phyloP scores from a whole-genome alignment of 805 yeast species.

The Kockiozyma suomiensis region DNA sequence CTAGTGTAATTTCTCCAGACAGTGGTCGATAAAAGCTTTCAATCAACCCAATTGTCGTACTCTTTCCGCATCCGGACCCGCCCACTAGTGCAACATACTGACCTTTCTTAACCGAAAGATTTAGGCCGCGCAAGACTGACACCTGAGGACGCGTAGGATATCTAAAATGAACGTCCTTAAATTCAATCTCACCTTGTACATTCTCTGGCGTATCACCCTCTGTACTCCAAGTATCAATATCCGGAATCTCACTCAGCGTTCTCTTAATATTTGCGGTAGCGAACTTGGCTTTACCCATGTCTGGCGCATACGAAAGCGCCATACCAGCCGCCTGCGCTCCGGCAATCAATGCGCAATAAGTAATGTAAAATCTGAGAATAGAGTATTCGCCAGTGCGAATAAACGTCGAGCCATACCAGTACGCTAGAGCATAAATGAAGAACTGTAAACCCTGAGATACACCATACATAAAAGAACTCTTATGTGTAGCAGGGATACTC shows the following conservation, averaged over 20 bases:
- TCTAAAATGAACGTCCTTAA: conserved; percentile 46
- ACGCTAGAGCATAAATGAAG: conserved; percentile 47
- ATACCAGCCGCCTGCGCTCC: conserved; percentile 50
- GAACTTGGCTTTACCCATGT: conserved; percentile 48
- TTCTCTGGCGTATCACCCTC: conserved; percentile 36
- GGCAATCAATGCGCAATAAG: conserved; percentile 45
- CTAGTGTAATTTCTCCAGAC: conserved; percentile 53
- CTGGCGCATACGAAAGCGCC: conserved; percentile 48
- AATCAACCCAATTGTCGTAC: conserved; percentile 58
- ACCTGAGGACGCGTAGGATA: conserved; percentile 41
- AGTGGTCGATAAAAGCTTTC: conserved; percentile 57
- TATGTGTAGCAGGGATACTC: conserved; percentile 11
- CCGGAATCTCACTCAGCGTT: conserved; percentile 42
- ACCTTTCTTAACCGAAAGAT: conserved; percentile 52
- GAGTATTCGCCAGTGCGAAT: conserved; percentile 40
- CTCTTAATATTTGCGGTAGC: conserved; percentile 44
- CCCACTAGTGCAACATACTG: conserved; percentile 69
- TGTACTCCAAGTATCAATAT: conserved; percentile 42
- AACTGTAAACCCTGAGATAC: conserved; percentile 46
- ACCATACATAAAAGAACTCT: conserved; percentile 41
- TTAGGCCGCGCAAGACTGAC: conserved; percentile 55
- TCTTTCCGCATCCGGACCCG: conserved; percentile 66
- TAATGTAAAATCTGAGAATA: conserved; percentile 44
- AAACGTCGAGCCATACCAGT: conserved; percentile 49
- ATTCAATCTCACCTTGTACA: conserved; percentile 54